Evolutionary conservation across 257 asterid genomes (phyloP), one percentile per base, ranked within the genome.

Genomic region (Marsdenia floribunda): DNA sequence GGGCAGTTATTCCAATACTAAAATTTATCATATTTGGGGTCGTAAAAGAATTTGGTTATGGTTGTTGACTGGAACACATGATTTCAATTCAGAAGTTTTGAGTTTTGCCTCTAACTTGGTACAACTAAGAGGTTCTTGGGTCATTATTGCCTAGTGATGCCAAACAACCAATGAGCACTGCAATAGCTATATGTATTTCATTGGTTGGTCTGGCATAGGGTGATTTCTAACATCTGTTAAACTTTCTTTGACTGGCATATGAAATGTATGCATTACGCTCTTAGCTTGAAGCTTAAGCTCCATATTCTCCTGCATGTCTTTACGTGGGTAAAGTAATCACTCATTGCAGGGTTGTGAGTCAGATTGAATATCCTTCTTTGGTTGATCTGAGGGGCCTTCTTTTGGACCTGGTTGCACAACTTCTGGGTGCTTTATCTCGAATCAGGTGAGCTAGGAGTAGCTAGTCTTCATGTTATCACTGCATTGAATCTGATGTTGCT

Each of bases 321-420:
- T 37, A 55, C 22, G 2, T 35, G 16, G 26, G 66, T 54, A 24
- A 19, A 74, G 75, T 74, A 61, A 55, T 72, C 71, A 38, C 80
- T 75, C 66, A 73, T 77, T 80, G 68, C 94, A 95, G 99, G 90
- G 96, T 89, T 80, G 98, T 95, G 74, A 95, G 99, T 88, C 99
- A 92, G 87, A 92, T 91, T 35, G 97, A 95, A 66, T 92, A 95
- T 83, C 99, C 99, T 83, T 95, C 98, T 40, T 89, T 95, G 83
- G 97, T 95, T 82, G 99, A 95, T 87, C 88, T 95, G 83, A 89
- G 99, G 85, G 96, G 99, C 79, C 98, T 95, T 84, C 96, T 95
- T 77, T 89, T 95, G 83, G 99, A 95, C 87, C 86, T 95, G 72
- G 99, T 92, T 50, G 99, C 99, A n/a, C 99, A 95, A 80, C 98